These are phyloP conservation scores for Tricholoma bakamatsutake DNA, from an alignment of 768 basidiomycete species.

Conservation along the genomic window DNA sequence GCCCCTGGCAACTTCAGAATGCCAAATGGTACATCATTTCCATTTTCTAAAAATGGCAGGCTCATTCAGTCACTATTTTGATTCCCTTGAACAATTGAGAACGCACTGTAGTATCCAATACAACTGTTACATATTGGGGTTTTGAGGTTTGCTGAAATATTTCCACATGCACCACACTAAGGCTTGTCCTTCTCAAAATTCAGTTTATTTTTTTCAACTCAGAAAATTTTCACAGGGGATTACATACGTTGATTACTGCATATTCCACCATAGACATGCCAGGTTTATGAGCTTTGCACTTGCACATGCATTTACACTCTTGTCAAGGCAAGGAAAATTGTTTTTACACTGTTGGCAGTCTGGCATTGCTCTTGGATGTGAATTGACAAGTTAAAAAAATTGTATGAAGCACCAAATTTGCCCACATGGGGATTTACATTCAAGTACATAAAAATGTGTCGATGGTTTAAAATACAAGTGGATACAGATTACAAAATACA, in stretches of 20 bases:
- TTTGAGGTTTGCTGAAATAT: background rate
- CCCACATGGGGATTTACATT: background rate
- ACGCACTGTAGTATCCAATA: no score
- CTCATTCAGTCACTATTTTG: no score
- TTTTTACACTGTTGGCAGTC: background rate
- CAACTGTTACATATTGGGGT: no score
- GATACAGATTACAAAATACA: no score
- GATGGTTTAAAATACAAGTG: background rate
- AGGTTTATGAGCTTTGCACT: constrained; percentile 1
- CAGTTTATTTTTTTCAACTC: background rate
- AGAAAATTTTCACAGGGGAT: background rate
- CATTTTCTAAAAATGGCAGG: no score
- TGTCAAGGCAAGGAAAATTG: background rate
- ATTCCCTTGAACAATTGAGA: no score
- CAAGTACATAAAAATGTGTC: background rate
- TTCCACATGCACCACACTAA: background rate
- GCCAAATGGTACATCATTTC: no score
- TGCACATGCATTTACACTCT: background rate
- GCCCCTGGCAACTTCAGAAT: no score
- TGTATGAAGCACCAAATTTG: background rate
- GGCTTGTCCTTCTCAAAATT: constrained; percentile 6
- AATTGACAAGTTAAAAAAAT: background rate
- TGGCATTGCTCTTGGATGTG: background rate
- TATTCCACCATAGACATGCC: background rate
- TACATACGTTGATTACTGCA: background rate